phyloP scores from a whole-genome alignment of 495 filamentous ascomycete species.

The Penicillium cataractarum region DNA sequence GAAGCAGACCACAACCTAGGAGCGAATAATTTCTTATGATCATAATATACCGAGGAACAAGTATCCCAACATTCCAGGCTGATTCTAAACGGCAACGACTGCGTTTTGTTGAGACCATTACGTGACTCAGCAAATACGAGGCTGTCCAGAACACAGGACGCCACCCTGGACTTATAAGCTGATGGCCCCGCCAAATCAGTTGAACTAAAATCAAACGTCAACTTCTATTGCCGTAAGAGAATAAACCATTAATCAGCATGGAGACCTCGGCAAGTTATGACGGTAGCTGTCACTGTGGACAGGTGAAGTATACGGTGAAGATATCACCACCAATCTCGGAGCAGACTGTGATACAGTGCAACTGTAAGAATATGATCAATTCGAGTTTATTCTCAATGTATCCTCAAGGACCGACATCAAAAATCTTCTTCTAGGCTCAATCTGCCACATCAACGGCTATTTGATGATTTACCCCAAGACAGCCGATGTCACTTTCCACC shows the following conservation, averaged over 20 bases:
- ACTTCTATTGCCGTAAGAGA: background rate
- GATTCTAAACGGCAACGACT: background rate
- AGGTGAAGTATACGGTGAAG: conserved; percentile 31
- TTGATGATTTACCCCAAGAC: conserved; percentile 41
- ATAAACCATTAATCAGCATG: background rate
- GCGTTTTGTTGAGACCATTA: background rate
- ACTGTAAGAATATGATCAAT: conserved; percentile 26
- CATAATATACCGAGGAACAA: background rate
- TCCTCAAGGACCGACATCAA: background rate
- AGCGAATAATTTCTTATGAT: too few relatives aligned
- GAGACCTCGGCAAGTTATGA: conserved; percentile 24
- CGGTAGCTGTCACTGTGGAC: conserved; percentile 43
- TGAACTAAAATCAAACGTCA: background rate
- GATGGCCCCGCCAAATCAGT: background rate
- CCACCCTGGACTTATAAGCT: background rate
- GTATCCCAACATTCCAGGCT: background rate
- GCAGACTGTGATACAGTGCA: conserved; percentile 37
- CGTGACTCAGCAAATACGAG: conserved; percentile 3
- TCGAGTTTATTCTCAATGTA: background rate
- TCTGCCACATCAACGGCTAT: conserved; percentile 49
- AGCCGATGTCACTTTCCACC: conserved; percentile 29
- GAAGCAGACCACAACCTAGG: too few relatives aligned
- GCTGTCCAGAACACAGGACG: too few relatives aligned
- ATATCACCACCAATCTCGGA: conserved; percentile 32
- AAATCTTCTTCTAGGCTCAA: conserved; percentile 30